Evolutionary conservation across 164 flowering plant species (phyloP).

Genomic region (grape (Vitis vinifera)): ASM3070453v1 NC_081813.1:5858001-5858500

Average conservation of each 20-base stretch:
- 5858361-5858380: slow-evolving; percentile 15
- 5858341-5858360: slow-evolving; percentile 20
- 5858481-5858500: no score
- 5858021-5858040: not conserved
- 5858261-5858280: not conserved
- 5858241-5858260: no score
- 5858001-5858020: not conserved
- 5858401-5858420: not conserved
- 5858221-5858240: no score
- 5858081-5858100: no score
- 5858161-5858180: no score
- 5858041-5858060: no score
- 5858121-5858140: not conserved
- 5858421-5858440: slow-evolving; percentile 19
- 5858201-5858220: not conserved
- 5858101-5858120: not conserved
- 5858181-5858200: no score
- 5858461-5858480: not conserved
- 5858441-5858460: not conserved
- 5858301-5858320: slow-evolving; percentile 39
- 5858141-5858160: not conserved
- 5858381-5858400: slow-evolving; percentile 19
- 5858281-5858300: slow-evolving; percentile 16
- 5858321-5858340: slow-evolving; percentile 21
- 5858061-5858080: not conserved